These are phyloP conservation scores for Plasmodium vivax DNA, from an alignment of 169 alveolate species.

Conservation along the genomic window DNA sequence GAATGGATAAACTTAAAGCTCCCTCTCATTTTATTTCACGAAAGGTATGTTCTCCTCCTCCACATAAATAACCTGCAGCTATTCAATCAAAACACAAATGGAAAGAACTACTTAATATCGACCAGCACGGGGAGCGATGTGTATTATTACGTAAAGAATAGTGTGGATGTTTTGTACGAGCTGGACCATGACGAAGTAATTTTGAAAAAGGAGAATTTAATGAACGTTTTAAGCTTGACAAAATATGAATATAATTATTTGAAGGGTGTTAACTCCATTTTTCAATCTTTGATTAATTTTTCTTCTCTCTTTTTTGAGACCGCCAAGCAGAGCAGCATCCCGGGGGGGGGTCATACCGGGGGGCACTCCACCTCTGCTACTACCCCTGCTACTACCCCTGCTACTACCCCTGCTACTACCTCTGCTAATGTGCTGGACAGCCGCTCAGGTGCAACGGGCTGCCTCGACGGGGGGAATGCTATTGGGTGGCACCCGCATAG, in stretches of 20 bases:
- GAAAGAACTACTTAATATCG: slow-evolving; percentile 53
- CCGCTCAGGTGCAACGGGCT: neutral
- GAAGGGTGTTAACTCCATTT: slow-evolving; percentile 30
- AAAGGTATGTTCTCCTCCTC: slow-evolving; percentile 36
- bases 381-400: no score
- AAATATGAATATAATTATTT: slow-evolving; percentile 65
- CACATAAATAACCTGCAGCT: slow-evolving; percentile 56
- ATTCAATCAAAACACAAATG: slow-evolving; percentile 40
- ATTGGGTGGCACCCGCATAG: neutral
- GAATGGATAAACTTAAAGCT: slow-evolving; percentile 56
- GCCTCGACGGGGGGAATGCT: neutral
- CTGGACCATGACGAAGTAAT: slow-evolving; percentile 40
- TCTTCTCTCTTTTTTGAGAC: slow-evolving; percentile 51
- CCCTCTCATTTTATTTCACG: slow-evolving; percentile 72
- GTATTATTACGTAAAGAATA: slow-evolving; percentile 29
- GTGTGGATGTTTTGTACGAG: slow-evolving; percentile 33
- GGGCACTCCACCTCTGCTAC: neutral
- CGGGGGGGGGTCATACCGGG: neutral
- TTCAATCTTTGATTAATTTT: slow-evolving; percentile 49
- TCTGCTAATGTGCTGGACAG: neutral
- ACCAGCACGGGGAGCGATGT: slow-evolving; percentile 58
- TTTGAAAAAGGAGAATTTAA: slow-evolving; percentile 28
- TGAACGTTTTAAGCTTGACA: slow-evolving; percentile 40
- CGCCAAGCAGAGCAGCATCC: slow-evolving; percentile 4
- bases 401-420: no score